Evolutionary conservation across 202 grass and related monocot genomes (phyloP).

Genomic region (Cymbopogon flexuosus): DNA sequence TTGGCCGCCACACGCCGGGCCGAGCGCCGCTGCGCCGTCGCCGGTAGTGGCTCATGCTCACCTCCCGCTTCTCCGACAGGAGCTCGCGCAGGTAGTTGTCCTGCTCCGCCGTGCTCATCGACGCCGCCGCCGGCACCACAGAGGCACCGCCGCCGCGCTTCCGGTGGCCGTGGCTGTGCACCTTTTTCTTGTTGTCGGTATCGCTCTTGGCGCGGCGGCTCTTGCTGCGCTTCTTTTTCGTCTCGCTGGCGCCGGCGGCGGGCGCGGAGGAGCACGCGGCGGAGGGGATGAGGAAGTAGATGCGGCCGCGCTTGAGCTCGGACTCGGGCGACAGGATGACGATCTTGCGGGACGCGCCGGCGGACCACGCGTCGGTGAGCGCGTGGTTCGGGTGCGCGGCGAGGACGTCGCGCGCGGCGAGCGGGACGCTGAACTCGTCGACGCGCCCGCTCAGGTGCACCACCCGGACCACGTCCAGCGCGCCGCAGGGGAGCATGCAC

Average conservation of each 20-base stretch:
- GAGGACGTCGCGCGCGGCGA: constrained; percentile 62
- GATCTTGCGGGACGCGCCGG: constrained; percentile 36
- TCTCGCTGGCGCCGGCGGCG: background rate
- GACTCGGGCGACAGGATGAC: constrained; percentile 57
- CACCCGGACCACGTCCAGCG: constrained; percentile 74
- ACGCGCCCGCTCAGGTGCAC: constrained; percentile 83
- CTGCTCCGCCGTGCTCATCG: constrained; percentile 40
- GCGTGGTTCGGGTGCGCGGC: constrained; percentile 67
- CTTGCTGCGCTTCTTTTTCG: constrained; percentile 29
- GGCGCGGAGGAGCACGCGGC: constrained; percentile 43
- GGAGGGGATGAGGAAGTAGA: constrained; percentile 79
- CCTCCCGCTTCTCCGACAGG: constrained; percentile 45
- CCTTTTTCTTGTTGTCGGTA: constrained; percentile 34
- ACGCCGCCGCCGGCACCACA: background rate
- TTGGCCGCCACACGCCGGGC: constrained; percentile 59
- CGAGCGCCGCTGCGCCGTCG: constrained; percentile 43
- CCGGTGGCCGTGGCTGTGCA: constrained; percentile 8
- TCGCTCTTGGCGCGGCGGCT: background rate
- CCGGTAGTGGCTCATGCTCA: constrained; percentile 16
- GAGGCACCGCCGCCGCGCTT: background rate
- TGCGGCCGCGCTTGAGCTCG: constrained; percentile 66
- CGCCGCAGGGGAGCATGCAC: constrained; percentile 85
- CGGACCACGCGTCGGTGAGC: constrained; percentile 55
- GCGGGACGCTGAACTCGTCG: constrained; percentile 60
- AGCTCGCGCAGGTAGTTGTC: constrained; percentile 65